Conservation (phyloP, 495 filamentous ascomycete genomes). For the Xylaria venustula region DNA sequence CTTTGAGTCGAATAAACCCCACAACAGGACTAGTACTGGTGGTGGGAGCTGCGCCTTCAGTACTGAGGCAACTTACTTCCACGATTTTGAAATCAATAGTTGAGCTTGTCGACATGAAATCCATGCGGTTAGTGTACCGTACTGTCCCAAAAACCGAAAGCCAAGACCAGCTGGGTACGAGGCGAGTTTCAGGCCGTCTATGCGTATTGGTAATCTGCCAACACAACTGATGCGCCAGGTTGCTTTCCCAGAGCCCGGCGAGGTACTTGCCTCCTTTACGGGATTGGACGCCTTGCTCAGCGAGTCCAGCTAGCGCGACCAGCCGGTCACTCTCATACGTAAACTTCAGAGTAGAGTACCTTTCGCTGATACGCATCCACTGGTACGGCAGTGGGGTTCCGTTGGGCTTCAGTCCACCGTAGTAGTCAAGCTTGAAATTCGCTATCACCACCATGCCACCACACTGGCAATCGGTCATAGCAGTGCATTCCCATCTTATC, state of each 20-base stretch:
- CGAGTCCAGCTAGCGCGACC: constrained; percentile 16
- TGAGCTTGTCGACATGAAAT: not conserved
- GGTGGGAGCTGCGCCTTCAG: not conserved
- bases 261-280: constrained; percentile 12
- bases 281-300: constrained; percentile 10
- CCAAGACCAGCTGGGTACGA: not conserved
- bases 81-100: not conserved
- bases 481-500: constrained; percentile 31
- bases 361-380: constrained; percentile 9
- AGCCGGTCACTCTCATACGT: constrained; percentile 9
- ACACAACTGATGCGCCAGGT: constrained; percentile 1
- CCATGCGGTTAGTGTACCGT: not conserved
- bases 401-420: not conserved
- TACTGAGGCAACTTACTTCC: not conserved
- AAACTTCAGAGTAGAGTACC: constrained; percentile 9
- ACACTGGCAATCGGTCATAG: not conserved
- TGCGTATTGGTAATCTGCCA: not conserved
- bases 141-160: not conserved
- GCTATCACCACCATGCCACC: not conserved
- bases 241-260: constrained; percentile 18
- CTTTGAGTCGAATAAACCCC: not conserved
- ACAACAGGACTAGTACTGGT: not conserved
- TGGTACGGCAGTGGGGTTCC: not conserved
- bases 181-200: not conserved
- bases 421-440: not conserved